Evolutionary conservation across 257 asterid genomes (phyloP).

Genomic region (Nicotiana undulata): DNA sequence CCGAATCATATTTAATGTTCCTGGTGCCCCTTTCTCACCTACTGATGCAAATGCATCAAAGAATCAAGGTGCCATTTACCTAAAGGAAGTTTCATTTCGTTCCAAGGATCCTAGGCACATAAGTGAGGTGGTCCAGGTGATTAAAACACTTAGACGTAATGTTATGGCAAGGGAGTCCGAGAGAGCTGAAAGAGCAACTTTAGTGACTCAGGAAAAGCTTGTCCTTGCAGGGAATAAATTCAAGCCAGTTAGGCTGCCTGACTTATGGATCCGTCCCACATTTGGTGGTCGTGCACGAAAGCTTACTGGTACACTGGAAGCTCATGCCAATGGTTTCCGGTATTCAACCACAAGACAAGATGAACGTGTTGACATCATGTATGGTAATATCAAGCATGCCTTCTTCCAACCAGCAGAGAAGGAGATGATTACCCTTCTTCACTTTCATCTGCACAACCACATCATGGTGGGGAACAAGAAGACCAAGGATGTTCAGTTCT

Average conservation of each 20-base stretch:
- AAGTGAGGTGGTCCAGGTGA: conserved; percentile 17
- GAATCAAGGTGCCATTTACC: conserved; percentile 14
- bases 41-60: conserved; percentile 4
- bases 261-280: conserved; percentile 17
- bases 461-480: conserved; percentile 32
- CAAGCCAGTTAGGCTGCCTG: conserved; percentile 19
- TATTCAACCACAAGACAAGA: conserved; percentile 23
- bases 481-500: conserved; percentile 32
- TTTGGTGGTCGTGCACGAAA: conserved; percentile 29
- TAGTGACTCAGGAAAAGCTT: conserved; percentile 24
- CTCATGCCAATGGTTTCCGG: conserved; percentile 23
- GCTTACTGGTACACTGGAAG: conserved; percentile 19
- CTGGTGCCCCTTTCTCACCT: conserved; percentile 19
- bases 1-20: conserved; percentile 22
- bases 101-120: conserved; percentile 25
- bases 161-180: conserved; percentile 20
- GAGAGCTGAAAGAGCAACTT: conserved; percentile 21
- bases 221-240: conserved; percentile 19
- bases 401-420: conserved; percentile 31
- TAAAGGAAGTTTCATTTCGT: conserved; percentile 25
- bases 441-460: conserved; percentile 28
- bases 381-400: conserved; percentile 23
- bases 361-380: conserved; percentile 24
- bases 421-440: conserved; percentile 29
- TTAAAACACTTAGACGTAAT: conserved; percentile 18